Conservation (phyloP, 1,139 yeast species). For the Groenewaldozyma auringiensis region DNA sequence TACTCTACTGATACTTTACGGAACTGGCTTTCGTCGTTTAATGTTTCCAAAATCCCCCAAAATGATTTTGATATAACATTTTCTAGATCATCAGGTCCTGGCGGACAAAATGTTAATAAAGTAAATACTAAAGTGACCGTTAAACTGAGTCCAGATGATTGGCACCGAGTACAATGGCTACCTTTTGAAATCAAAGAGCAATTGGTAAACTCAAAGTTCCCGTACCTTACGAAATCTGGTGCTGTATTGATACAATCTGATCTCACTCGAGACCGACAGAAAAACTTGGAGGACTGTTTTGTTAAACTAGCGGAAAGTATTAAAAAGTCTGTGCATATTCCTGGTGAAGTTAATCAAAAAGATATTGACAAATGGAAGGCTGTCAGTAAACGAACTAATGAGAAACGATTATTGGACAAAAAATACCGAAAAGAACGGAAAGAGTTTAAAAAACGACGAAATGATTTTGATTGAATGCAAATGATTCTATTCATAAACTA, state of each 20-base stretch:
- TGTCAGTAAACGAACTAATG: conserved; percentile 41
- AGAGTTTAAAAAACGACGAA: conserved; percentile 33
- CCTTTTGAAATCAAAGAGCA: conserved; percentile 43
- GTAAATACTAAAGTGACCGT: conserved; percentile 61
- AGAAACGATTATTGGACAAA: conserved; percentile 45
- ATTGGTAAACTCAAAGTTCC: conserved; percentile 28
- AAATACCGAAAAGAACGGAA: conserved; percentile 51
- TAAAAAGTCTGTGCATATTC: conserved; percentile 41
- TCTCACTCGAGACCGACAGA: conserved; percentile 48
- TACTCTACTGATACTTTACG: conserved; percentile 14
- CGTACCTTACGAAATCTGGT: conserved; percentile 54
- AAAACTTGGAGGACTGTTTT: conserved; percentile 53
- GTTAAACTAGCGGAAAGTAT: conserved; percentile 51
- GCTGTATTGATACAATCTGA: conserved; percentile 57
- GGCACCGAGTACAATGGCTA: conserved; percentile 56
- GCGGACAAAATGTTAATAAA: conserved; percentile 92
- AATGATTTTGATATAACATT: conserved; percentile 46
- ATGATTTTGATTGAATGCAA: conserved; percentile 1
- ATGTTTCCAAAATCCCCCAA: conserved; percentile 40
- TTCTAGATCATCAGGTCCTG: conserved; percentile 83
- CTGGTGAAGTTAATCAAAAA: conserved; percentile 43
- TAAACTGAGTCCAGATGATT: conserved; percentile 39
- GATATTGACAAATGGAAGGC: conserved; percentile 51
- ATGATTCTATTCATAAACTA: background rate
- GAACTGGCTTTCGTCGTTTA: conserved; percentile 40